Conservation (phyloP, 108 stramenopile genomes). For the Parmales sp. region DNA sequence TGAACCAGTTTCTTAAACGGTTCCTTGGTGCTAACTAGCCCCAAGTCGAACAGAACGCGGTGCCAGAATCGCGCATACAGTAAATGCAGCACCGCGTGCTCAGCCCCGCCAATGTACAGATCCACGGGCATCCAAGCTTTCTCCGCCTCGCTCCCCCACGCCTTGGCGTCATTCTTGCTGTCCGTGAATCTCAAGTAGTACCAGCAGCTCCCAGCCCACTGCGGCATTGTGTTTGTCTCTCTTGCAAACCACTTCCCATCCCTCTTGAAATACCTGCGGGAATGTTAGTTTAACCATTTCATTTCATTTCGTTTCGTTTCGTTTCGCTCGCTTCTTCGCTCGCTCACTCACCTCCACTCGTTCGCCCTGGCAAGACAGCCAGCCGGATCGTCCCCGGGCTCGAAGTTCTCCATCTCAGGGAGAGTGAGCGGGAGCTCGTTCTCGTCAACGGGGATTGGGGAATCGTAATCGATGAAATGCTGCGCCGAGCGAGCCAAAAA, state of each 20-base stretch:
- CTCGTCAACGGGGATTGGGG: conserved; percentile 86
- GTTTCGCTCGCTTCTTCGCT: no score
- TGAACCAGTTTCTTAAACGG: conserved; percentile 92
- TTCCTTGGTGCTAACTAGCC: conserved; percentile 73
- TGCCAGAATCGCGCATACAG: conserved; percentile 98
- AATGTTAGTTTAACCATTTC: no score
- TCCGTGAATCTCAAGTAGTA: conserved; percentile 93
- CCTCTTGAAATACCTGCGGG: conserved; percentile 82
- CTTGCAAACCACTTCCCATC: conserved; percentile 90
- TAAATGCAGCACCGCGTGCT: conserved; percentile 96
- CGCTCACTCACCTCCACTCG: no score
- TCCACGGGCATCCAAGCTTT: conserved; percentile 93
- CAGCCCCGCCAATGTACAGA: conserved; percentile 95
- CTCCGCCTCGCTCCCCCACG: conserved; percentile 68
- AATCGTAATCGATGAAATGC: conserved; percentile 80
- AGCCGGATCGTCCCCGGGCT: conserved; percentile 88
- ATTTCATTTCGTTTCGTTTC: no score
- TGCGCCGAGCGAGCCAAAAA: no score
- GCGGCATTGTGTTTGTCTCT: conserved; percentile 98
- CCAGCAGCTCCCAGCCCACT: conserved; percentile 98
- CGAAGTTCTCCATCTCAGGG: conserved; percentile 85
- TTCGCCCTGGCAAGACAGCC: conserved; percentile 87
- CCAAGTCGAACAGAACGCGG: conserved; percentile 80
- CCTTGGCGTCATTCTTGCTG: conserved; percentile 64
- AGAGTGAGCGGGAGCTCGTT: conserved; percentile 78